Conservation (phyloP, 768 basidiomycete species). For the Naganishia friedmannii region DNA sequence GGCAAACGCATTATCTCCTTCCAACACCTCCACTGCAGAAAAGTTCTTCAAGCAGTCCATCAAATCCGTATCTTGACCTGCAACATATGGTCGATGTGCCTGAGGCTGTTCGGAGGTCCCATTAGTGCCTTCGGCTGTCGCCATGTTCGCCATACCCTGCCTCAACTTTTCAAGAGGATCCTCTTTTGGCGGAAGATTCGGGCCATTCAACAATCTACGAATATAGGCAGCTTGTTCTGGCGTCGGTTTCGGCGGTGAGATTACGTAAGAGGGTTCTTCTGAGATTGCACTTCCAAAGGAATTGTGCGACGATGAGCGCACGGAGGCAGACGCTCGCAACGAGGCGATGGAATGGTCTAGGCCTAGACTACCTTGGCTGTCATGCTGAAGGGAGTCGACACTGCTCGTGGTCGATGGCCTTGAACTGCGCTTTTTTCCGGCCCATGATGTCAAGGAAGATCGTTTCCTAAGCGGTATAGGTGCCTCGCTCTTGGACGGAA, state of each 20-base stretch:
- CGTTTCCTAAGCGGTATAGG: constrained; percentile 22
- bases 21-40: constrained; percentile 86
- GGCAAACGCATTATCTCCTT: constrained; percentile 91
- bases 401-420: constrained; percentile 25
- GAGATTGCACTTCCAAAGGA: constrained; percentile 1
- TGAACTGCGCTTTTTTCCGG: constrained; percentile 15
- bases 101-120: not conserved
- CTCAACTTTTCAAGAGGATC: constrained; percentile 38
- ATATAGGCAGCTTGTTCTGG: constrained; percentile 53
- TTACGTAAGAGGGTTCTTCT: constrained; percentile 22
- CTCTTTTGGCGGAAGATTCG: constrained; percentile 27
- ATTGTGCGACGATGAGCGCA: constrained; percentile 1
- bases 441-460: constrained; percentile 27
- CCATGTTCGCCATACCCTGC: constrained; percentile 28
- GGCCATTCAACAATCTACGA: constrained; percentile 45
- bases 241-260: constrained; percentile 38
- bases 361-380: constrained; percentile 1
- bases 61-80: constrained; percentile 48
- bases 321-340: constrained; percentile 2
- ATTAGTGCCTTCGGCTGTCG: not conserved
- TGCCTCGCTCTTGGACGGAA: not conserved
- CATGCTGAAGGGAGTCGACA: constrained; percentile 21
- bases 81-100: constrained; percentile 43
- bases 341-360: constrained; percentile 15
- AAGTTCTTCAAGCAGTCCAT: constrained; percentile 77